Base-by-base conservation (phyloP, 495 filamentous ascomycete species). In the Aspergillus conjunctus region DNA sequence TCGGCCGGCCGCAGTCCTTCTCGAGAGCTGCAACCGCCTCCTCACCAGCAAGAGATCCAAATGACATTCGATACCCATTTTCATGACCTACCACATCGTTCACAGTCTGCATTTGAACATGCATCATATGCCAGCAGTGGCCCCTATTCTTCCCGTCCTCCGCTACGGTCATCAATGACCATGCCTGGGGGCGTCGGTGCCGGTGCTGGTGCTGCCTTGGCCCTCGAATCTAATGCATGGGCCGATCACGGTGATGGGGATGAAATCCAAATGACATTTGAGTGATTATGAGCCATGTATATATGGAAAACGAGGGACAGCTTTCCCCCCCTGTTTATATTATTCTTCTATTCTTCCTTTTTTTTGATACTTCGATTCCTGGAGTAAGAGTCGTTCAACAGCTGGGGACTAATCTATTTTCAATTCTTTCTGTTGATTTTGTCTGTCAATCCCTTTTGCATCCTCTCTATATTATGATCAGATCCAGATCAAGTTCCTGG, bases 181-280 rank as follows among this genome's bases (percentile, higher is more conserved):
- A 75, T 71, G 66, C 73, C 74, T 11, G 64, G 26, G 33, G 64
- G 26, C 33, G 45, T 39, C 11, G 55, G 17, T n/a, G 26, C 66
- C 33, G 55, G 61, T 9, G 52, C 34, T 34, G 52, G 52, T 9
- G 52, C 9, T 60, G 56, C 75, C 64, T 62, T 85, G 72, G 63
- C 77, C 41, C 71, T 81, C 33, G 88, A 77, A 63, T 86, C 79
- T 48, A 91, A 97, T 74, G 90, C 91, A 9, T 97, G 92, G 92
- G 88, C 86, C 0, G 90, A 93, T 26, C 5, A 26, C 56, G 83
- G 88, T 49, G 89, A 90, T 21, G 71, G 78, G 44, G 82, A 69
- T 34, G 82, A 85, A 59, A 77, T 87, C 41, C 76, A 77, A 34
- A 82, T 87, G 81, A 83, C 78, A 14, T 87, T 87, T 71, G 81